phyloP scores from a whole-genome alignment of 2,329 filamentous ascomycete genomes.

The Byssothecium circinans region DNA sequence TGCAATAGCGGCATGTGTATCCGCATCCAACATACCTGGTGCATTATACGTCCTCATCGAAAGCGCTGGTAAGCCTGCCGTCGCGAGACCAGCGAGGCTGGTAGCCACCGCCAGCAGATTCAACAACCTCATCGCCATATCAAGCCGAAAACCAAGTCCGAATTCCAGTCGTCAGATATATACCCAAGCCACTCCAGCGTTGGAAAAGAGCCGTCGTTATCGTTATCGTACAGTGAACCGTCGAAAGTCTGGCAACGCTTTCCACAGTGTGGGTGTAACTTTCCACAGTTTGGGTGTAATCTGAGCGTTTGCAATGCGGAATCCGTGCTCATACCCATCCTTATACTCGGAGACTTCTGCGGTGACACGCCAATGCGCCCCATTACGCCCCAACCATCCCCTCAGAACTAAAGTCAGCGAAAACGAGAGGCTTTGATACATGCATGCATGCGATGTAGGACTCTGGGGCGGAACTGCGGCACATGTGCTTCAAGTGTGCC shows the following conservation, averaged over 20 bases:
- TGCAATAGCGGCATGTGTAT: conserved; percentile 16
- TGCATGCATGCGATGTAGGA: not conserved
- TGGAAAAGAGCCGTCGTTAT: no score
- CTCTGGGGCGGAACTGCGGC: conserved; percentile 4
- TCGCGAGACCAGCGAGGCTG: conserved; percentile 7
- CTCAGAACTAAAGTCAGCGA: not conserved
- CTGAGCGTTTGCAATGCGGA: not conserved
- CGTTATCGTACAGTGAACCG: no score
- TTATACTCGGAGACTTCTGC: not conserved
- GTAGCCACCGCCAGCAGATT: conserved; percentile 1
- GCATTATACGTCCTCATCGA: conserved; percentile 15
- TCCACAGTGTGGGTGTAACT: no score
- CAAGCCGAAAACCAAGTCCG: not conserved
- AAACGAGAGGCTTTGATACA: conserved; percentile 1
- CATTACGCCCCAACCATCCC: not conserved
- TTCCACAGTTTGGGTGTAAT: no score
- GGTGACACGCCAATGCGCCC: not conserved
- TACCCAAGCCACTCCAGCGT: not conserved
- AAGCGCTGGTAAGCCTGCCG: conserved; percentile 4
- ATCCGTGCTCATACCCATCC: not conserved
- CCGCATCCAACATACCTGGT: conserved; percentile 14
- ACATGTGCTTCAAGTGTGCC: conserved; percentile 3
- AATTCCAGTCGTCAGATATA: not conserved
- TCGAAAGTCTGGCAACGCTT: no score
- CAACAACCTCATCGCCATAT: not conserved